phyloP scores from a whole-genome alignment of 257 asterid species.

The Plantago elongata region DNA sequence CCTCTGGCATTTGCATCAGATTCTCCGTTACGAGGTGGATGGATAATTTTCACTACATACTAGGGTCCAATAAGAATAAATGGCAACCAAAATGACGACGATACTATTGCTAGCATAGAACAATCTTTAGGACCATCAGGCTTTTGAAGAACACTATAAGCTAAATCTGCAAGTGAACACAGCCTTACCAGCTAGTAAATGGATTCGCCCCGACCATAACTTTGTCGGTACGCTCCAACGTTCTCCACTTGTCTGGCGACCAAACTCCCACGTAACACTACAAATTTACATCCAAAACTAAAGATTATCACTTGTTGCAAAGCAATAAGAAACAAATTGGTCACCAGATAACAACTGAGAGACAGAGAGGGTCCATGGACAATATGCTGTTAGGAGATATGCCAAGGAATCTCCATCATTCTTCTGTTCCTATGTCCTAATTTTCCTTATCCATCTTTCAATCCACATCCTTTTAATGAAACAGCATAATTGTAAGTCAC shows the following conservation, averaged over 20 bases:
- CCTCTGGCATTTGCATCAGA: too few species aligned
- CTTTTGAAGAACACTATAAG: too few species aligned
- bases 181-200: too few species aligned
- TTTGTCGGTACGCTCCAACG: too few species aligned
- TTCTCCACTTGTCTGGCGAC: too few species aligned
- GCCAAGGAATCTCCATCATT: conserved; percentile 29
- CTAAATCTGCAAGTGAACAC: too few species aligned
- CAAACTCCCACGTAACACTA: too few species aligned
- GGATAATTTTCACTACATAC: too few species aligned
- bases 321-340: conserved; percentile 21
- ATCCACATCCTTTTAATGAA: conserved; percentile 22
- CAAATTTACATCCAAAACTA: too few species aligned
- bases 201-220: too few species aligned
- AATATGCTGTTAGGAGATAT: conserved; percentile 17
- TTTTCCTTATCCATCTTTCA: conserved; percentile 5
- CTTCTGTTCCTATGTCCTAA: conserved; percentile 23
- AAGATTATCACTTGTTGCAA: conserved; percentile 23
- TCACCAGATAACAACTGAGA: conserved; percentile 17
- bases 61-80: background rate
- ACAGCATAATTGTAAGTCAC: conserved; percentile 28
- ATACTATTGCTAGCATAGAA: background rate
- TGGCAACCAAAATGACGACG: background rate
- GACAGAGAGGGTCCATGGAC: conserved; percentile 43
- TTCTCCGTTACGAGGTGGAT: too few species aligned
- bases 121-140: too few species aligned